These are phyloP conservation scores for Podaxis sp. DNA, from an alignment of 768 basidiomycete species.

Conservation along the genomic window DNA sequence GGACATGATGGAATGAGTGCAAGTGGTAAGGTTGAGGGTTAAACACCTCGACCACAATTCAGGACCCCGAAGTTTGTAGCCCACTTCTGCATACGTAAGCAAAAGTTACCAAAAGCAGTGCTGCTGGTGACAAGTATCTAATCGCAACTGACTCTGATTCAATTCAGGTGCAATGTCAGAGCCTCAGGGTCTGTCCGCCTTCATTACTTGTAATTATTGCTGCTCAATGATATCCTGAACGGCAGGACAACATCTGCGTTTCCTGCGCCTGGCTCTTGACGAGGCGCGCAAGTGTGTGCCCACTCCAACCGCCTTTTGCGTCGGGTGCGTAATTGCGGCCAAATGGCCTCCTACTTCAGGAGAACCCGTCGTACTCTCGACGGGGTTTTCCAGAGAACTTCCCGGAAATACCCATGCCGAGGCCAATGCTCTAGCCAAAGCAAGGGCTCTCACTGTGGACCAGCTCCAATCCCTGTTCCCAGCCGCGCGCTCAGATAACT, in stretches of 20 bases:
- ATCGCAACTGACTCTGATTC: neutral
- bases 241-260: conserved; percentile 31
- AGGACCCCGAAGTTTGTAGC: conserved; percentile 18
- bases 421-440: conserved; percentile 87
- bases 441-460: conserved; percentile 40
- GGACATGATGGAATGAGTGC: conserved; percentile 45
- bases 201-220: neutral
- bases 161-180: conserved; percentile 5
- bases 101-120: conserved; percentile 10
- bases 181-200: conserved; percentile 10
- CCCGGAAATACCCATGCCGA: conserved; percentile 97
- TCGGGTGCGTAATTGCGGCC: conserved; percentile 78
- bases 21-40: conserved; percentile 17
- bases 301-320: conserved; percentile 79
- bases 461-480: conserved; percentile 49
- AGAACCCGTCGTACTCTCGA: conserved; percentile 58
- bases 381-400: conserved; percentile 89
- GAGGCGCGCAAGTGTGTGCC: conserved; percentile 75
- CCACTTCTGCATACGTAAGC: conserved; percentile 19
- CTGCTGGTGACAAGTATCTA: neutral
- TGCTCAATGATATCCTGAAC: neutral
- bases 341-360: conserved; percentile 37
- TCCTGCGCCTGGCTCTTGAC: conserved; percentile 62
- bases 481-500: conserved; percentile 25
- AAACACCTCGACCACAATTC: conserved; percentile 13